A percentile compares a stretch with the other conserved stretches of the same genome.
These are phyloP conservation scores for Calycina herbarum DNA, from an alignment of 2,329 filamentous ascomycete genomes.

Conservation along the genomic window DNA sequence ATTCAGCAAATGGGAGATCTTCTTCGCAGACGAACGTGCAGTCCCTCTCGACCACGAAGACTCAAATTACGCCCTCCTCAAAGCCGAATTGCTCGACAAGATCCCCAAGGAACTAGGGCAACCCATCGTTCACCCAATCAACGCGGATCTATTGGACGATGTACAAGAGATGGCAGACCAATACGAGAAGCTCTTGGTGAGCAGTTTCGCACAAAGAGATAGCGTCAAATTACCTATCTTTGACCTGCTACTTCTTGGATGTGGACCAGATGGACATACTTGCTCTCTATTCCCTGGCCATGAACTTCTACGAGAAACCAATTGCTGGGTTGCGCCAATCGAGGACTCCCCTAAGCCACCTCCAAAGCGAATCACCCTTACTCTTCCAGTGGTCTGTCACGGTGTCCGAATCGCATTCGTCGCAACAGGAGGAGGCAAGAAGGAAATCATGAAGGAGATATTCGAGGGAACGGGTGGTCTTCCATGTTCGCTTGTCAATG, in stretches of 20 bases:
- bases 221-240: conserved; percentile 94
- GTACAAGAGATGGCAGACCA: conserved; percentile 89
- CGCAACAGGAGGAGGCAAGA: conserved; percentile 85
- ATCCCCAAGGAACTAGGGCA: conserved; percentile 65
- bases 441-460: conserved; percentile 87
- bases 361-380: conserved; percentile 85
- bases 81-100: conserved; percentile 85
- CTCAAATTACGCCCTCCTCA: conserved; percentile 90
- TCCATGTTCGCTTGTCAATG: conserved; percentile 87
- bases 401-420: conserved; percentile 87
- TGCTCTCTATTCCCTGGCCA: conserved; percentile 95
- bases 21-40: conserved; percentile 96
- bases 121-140: conserved; percentile 78
- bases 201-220: conserved; percentile 85
- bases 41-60: conserved; percentile 89
- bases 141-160: conserved; percentile 66
- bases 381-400: conserved; percentile 85
- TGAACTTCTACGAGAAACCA: conserved; percentile 78
- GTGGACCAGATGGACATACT: conserved; percentile 94
- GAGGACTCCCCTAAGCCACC: conserved; percentile 95
- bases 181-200: conserved; percentile 87
- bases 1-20: conserved; percentile 93
- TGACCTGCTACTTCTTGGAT: conserved; percentile 89
- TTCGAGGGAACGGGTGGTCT: conserved; percentile 75
- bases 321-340: conserved; percentile 90